Conservation (phyloP, 257 asterid species). For the Fraxinus anomala region DNA sequence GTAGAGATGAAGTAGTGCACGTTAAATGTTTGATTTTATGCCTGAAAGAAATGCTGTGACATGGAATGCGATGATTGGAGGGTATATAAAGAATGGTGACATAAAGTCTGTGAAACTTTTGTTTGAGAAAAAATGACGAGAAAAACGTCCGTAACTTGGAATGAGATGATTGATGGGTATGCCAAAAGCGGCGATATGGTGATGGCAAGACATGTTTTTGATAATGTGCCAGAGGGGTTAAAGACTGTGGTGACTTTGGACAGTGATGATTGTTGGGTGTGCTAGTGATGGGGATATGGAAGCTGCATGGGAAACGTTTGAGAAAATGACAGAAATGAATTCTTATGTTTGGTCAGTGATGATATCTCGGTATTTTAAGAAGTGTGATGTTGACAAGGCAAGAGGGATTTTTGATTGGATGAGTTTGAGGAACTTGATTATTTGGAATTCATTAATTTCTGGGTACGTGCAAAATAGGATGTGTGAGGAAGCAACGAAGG, state of each 20-base stretch:
- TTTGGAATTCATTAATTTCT: conserved; percentile 75
- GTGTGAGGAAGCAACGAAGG: conserved; percentile 51
- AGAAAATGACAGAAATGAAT: conserved; percentile 51
- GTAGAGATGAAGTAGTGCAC: conserved; percentile 47
- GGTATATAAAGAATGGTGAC: conserved; percentile 54
- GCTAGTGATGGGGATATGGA: conserved; percentile 61
- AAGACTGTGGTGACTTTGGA: conserved; percentile 84
- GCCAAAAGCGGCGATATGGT: conserved; percentile 51
- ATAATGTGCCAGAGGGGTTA: conserved; percentile 48
- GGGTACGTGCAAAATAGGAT: conserved; percentile 77
- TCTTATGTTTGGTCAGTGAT: conserved; percentile 73
- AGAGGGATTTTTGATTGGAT: conserved; percentile 57
- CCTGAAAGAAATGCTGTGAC: conserved; percentile 59
- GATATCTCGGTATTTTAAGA: conserved; percentile 72
- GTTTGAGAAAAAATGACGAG: conserved; percentile 45
- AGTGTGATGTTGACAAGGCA: conserved; percentile 56
- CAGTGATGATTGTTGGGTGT: conserved; percentile 68
- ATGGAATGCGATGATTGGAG: conserved; percentile 80
- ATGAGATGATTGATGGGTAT: conserved; percentile 73
- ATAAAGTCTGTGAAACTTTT: conserved; percentile 36
- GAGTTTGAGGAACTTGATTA: conserved; percentile 66
- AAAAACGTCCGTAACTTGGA: conserved; percentile 69
- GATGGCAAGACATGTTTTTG: conserved; percentile 58
- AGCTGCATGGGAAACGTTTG: conserved; percentile 59
- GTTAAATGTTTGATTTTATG: conserved; percentile 67